Base-by-base conservation (phyloP, 2,329 filamentous ascomycete species). In the Aspergillus tanneri region DNA sequence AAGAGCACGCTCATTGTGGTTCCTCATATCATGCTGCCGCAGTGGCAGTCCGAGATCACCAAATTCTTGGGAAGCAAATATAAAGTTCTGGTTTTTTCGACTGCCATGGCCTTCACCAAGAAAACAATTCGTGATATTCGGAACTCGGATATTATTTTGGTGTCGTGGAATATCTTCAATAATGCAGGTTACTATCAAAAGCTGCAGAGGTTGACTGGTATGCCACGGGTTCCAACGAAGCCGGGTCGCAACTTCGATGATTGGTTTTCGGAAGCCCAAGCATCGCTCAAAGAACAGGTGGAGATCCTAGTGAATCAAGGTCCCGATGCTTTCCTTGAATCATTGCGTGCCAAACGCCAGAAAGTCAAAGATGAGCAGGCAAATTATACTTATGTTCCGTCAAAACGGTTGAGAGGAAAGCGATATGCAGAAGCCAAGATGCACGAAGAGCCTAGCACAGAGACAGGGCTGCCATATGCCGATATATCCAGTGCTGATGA, bases 1-100 rank as follows among this genome's bases (percentile, higher is more conserved):
- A 74, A 78, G 12, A 83, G 81, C 4, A 86, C 83, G 0, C 60
- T 87, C 2, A 77, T 86, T 22, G 61, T 87, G 0, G 78, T 81
- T 5, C 83, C 83, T 0, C 51, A 62, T 0, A 76, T 79, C 40
- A 68, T 87, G 4, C 65, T 77, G 1, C 58, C 69, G 5, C 84
- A 87, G 58, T 87, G 84, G 84, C 57, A 60, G 7, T 59, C 63
- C 0, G 83, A 87, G 52, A 74, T 82, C 11, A 39, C 56, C 2
- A 78, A 78, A 42, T 83, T 79, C 57, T 61, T 80, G 3, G 70
- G 65, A 3, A 53, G 46, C 0, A 62, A 62, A 5, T 75, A 75
- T 56, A 68, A 66, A 2, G 65, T 84, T 3, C 37, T 82, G 10
- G 28, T 1, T 52, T 72, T 1, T 71, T 84, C 35, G 66, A 68